Evolutionary conservation across 2,329 filamentous ascomycete species (phyloP).

Genomic region (Monilinia laxa): DNA sequence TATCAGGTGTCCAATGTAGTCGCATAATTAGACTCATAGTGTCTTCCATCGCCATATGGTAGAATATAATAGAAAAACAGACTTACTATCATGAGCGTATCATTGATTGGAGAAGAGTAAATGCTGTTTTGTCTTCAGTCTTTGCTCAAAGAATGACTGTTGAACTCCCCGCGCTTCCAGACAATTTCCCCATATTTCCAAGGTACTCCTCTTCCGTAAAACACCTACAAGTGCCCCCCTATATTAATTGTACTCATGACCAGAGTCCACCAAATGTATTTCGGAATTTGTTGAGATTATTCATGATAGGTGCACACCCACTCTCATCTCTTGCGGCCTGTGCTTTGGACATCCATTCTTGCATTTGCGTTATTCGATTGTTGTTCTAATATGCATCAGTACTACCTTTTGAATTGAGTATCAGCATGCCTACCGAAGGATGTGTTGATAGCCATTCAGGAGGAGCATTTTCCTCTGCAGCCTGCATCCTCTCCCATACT

Average conservation of each 20-base stretch:
- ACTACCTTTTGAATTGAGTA: neutral
- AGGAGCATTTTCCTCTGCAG: constrained; percentile 49
- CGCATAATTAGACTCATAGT: neutral
- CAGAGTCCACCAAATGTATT: constrained; percentile 16
- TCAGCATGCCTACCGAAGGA: constrained; percentile 58
- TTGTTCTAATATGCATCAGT: constrained; percentile 49
- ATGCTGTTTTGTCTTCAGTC: neutral
- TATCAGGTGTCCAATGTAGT: neutral
- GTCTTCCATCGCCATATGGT: neutral
- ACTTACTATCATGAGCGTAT: constrained; percentile 8
- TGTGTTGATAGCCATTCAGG: constrained; percentile 77
- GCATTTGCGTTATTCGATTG: constrained; percentile 63
- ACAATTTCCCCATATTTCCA: neutral
- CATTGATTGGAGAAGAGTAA: neutral
- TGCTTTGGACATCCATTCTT: constrained; percentile 60
- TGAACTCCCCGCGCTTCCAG: neutral
- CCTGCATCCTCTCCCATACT: constrained; percentile 68
- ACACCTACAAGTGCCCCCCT: too few relatives aligned
- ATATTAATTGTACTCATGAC: constrained; percentile 1
- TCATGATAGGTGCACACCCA: constrained; percentile 47
- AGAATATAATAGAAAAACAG: constrained; percentile 2
- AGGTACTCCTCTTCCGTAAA: neutral
- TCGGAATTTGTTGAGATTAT: constrained; percentile 16
- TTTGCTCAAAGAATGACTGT: neutral
- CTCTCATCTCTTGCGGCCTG: constrained; percentile 54